Evolutionary conservation across 306 rosid genomes (phyloP), one percentile per base, ranked within the genome.

Genomic region (Nissolia schottii): DNA sequence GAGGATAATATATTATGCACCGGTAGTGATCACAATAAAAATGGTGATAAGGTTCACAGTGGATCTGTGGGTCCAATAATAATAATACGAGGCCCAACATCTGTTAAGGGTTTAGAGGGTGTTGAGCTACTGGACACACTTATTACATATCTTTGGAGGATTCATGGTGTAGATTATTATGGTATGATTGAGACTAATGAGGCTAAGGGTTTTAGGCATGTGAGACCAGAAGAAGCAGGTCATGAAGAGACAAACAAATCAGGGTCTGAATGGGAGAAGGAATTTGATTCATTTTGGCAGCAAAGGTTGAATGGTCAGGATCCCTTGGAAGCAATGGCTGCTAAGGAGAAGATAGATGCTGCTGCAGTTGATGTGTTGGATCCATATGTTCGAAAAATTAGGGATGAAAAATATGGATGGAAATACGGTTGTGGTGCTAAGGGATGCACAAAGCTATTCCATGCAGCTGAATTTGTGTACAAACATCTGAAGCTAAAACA

Each of bases 361-460:
- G 88, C 95, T 38, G 97, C 99, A 64, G 78, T 37, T 73, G 96
- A 89, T 81, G 86, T 82, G 61, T 79, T 95, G 78, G 99, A 88
- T 84, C 99, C 99, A 34, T 87, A 67, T 74, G 93, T 95, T 24
- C 82, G 99, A 55, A 95, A 95, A 81, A 95, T 95, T 63, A 89
- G 99, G 83, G 99, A 95, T 89, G 99, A 95, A 67, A 95, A 91
- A 77, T 95, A 91, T 82, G 99, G 99, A 66, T 95, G 99, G 99
- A 95, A 95, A 80, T 95, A 91, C 89, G 99, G 99, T 32, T 95
- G 99, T 81, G 99, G 99, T 77, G 99, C 99, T 29, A 95, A 89
- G 87, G 96, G 99, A 32, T 95, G 99, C 88, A 95, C 99, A 11
- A 95, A 95, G 88, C 96, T 95, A 56, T 95, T 95, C 71, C 99